A percentile compares a stretch with the other conserved stretches of the same genome.
Conservation (phyloP, 2,329 filamentous ascomycete genomes). For the Pseudocercospora fijiensis region DNA sequence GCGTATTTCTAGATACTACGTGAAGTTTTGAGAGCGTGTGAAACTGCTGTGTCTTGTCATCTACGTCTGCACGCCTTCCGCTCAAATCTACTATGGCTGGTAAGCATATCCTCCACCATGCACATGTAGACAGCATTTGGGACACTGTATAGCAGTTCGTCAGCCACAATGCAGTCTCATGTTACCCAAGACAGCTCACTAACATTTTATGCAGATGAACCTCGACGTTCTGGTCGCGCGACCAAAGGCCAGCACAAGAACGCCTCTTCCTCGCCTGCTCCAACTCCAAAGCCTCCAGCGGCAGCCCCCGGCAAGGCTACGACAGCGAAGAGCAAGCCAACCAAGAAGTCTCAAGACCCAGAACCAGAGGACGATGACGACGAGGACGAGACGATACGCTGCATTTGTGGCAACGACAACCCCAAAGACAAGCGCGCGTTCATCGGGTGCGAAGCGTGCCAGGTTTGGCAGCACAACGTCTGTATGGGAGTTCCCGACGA, state of each 20-base stretch:
- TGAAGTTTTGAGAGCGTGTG: constrained; percentile 28
- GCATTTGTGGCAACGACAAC: constrained; percentile 85
- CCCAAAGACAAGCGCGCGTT: constrained; percentile 85
- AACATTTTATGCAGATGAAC: constrained; percentile 62
- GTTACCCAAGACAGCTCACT: constrained; percentile 12
- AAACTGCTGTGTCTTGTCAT: constrained; percentile 20
- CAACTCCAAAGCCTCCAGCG: constrained; percentile 43
- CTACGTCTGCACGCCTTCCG: constrained; percentile 12
- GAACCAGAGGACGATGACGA: constrained; percentile 55
- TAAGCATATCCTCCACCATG: constrained; percentile 21
- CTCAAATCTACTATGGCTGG: constrained; percentile 24
- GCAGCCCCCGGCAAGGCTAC: constrained; percentile 45
- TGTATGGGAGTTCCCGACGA: constrained; percentile 85
- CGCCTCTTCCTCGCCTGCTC: constrained; percentile 60
- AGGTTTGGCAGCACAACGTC: constrained; percentile 95
- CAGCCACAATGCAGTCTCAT: constrained; percentile 8
- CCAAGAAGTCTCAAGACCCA: constrained; percentile 46
- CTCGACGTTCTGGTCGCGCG: constrained; percentile 87
- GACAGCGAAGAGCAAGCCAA: constrained; percentile 38
- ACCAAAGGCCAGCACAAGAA: constrained; percentile 97
- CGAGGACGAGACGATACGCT: constrained; percentile 68
- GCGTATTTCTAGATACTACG: constrained; percentile 26
- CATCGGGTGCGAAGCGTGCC: constrained; percentile 93
- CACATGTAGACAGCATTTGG: constrained; percentile 8
- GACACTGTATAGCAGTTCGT: not conserved